Evolutionary conservation across 2,329 filamentous ascomycete species (phyloP).

Genomic region (Bipolaris sorokiniana): DNA sequence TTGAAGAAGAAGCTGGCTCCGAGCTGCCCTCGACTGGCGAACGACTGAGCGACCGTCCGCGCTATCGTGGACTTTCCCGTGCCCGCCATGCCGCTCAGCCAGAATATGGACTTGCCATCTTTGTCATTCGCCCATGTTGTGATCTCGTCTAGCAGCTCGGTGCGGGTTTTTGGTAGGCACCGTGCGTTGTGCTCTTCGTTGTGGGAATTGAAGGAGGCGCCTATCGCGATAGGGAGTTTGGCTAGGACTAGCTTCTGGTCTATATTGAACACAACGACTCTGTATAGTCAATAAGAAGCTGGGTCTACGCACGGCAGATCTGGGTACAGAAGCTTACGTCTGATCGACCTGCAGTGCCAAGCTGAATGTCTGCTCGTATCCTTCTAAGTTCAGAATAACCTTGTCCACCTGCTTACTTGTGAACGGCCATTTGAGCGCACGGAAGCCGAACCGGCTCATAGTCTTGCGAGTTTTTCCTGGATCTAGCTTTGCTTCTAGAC

Average conservation of each 20-base stretch:
- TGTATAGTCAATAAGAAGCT: slow-evolving; percentile 12
- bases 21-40: not conserved
- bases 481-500: slow-evolving; percentile 18
- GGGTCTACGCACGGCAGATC: slow-evolving; percentile 23
- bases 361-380: slow-evolving; percentile 36
- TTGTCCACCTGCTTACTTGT: slow-evolving; percentile 45
- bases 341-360: slow-evolving; percentile 46
- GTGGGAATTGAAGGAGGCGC: slow-evolving; percentile 24
- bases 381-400: slow-evolving; percentile 31
- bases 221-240: slow-evolving; percentile 24
- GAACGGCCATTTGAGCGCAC: slow-evolving; percentile 52
- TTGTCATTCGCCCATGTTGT: slow-evolving; percentile 23
- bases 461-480: slow-evolving; percentile 27
- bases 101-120: slow-evolving; percentile 34
- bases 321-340: slow-evolving; percentile 35
- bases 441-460: slow-evolving; percentile 42
- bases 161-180: slow-evolving; percentile 36
- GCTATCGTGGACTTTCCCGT: slow-evolving; percentile 17
- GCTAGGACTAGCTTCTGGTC: slow-evolving; percentile 18
- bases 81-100: slow-evolving; percentile 32
- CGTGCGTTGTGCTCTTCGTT: slow-evolving; percentile 20
- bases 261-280: slow-evolving; percentile 10
- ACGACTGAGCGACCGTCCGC: slow-evolving; percentile 26
- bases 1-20: too few relatives aligned
- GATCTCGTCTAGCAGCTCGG: slow-evolving; percentile 33